Evolutionary conservation across 164 flowering plant genomes (phyloP).

Genomic region (Chimonanthus salicifolius): DNA sequence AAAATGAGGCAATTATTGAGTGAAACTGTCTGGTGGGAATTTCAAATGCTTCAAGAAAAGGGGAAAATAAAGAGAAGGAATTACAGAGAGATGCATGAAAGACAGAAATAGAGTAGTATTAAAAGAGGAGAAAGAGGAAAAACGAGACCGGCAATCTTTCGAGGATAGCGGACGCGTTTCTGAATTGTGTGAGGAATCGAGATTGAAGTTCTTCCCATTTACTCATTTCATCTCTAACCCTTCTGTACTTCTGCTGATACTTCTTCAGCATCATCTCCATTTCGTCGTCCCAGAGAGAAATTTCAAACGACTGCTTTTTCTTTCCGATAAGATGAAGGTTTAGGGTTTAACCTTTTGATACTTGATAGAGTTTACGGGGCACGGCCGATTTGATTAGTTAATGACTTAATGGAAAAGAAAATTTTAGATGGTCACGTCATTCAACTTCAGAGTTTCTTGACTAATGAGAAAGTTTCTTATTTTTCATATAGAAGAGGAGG

Average conservation of each 20-base stretch:
- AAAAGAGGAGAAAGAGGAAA: not conserved
- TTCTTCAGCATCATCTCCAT: constrained; percentile 64
- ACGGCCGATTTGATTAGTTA: too few relatives aligned
- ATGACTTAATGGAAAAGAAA: too few relatives aligned
- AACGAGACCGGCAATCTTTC: constrained; percentile 44
- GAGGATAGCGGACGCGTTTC: constrained; percentile 62
- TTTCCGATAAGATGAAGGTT: too few relatives aligned
- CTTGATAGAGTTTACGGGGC: too few relatives aligned
- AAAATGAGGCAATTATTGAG: too few relatives aligned
- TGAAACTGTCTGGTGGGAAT: not conserved
- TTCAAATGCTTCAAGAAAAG: not conserved
- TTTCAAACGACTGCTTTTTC: too few relatives aligned
- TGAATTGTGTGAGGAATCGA: constrained; percentile 47
- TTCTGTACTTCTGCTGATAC: constrained; percentile 55
- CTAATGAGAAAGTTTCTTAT: too few relatives aligned
- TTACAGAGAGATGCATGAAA: not conserved
- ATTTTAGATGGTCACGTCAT: too few relatives aligned
- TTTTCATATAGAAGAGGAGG: too few relatives aligned
- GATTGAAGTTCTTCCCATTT: constrained; percentile 75
- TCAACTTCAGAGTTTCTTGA: too few relatives aligned
- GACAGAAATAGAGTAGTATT: not conserved
- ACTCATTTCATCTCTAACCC: constrained; percentile 49
- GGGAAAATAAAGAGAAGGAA: not conserved
- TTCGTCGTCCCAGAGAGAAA: not conserved
- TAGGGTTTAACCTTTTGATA: too few relatives aligned